Base-by-base conservation (phyloP, 306 rosid genomes). In the Gynostemma pentaphyllum region DNA sequence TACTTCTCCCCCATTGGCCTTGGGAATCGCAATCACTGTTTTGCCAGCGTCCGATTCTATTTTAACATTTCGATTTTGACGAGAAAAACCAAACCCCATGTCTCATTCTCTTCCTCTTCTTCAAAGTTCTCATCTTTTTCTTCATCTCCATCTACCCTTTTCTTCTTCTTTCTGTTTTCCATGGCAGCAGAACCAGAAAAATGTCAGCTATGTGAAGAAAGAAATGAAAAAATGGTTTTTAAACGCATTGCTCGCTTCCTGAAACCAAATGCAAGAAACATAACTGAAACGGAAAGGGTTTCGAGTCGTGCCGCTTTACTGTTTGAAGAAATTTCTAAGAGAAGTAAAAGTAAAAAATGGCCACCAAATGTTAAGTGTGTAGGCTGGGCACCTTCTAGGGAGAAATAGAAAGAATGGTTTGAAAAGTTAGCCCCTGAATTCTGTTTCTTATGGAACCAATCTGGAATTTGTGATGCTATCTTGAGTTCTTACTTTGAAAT, bases 391-490 rank as follows among this genome's bases (percentile, higher is more conserved):
- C 0, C 0, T 1, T 82, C 84, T 0, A 26, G 1, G 0, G 55
- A 22, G 54, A 65, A 71, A 1, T 82, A 80, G 84, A 64, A 30
- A 0, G 46, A 21, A 9, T 82, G 82, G 84, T 63, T 71, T 13
- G 24, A 51, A 9, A 32, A 14, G 14, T 29, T 82, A 57, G 62
- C 44, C 36, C 18, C 51, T 10, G 72, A 66, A 70, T 53, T 47
- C 23, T 68, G 70, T 55, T 0, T 12, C 15, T 0, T 67, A 29
- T 85, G 85, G 85, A 27, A 46, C 16, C 30, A 45, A 21, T 74
- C 79, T 19, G 86, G 83, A 2, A 87, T 87, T 10, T 34, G 59
- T 42, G 60, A 78, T 21, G 87, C 91, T 3, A 79, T 83, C 26
- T 50, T 66, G 72, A 77, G 85, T 64, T 83, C 85, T 0, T 75